Evolutionary conservation across 768 basidiomycete genomes (phyloP).

Genomic region (Leucogyrophana mollusca): DNA sequence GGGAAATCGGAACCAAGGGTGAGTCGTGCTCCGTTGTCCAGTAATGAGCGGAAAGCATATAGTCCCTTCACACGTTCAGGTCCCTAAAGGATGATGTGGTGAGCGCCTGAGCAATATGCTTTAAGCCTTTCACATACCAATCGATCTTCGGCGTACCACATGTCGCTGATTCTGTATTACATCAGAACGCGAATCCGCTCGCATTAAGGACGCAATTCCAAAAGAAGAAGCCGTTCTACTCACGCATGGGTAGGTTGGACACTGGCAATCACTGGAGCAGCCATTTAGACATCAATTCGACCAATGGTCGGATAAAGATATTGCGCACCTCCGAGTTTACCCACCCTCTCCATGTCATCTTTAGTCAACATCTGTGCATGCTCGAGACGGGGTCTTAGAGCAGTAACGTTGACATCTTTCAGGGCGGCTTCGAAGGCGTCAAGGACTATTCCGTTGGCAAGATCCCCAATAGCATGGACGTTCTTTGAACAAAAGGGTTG

Average conservation of each 20-base stretch:
- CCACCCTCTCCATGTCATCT: conserved; percentile 75
- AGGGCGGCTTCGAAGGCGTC: conserved; percentile 79
- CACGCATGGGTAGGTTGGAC: conserved; percentile 89
- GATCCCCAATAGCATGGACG: conserved; percentile 85
- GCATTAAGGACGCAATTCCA: not conserved
- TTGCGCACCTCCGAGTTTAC: conserved; percentile 70
- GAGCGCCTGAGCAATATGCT: too few species aligned
- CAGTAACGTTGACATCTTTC: conserved; percentile 56
- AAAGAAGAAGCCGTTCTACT: conserved; percentile 26
- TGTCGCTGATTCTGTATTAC: conserved; percentile 67
- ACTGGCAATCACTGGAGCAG: conserved; percentile 74
- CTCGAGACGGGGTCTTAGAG: conserved; percentile 77
- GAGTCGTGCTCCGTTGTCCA: conserved; percentile 64
- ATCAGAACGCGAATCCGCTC: too few species aligned
- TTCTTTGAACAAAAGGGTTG: conserved; percentile 49
- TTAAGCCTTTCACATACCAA: conserved; percentile 45
- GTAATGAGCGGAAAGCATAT: conserved; percentile 81
- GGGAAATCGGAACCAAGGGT: conserved; percentile 89
- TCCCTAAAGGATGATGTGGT: conserved; percentile 49
- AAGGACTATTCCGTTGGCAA: conserved; percentile 80
- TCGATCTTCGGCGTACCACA: conserved; percentile 87
- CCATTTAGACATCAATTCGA: conserved; percentile 7
- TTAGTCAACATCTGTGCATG: conserved; percentile 86
- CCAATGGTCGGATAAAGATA: conserved; percentile 1
- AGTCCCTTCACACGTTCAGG: conserved; percentile 80